Conservation (phyloP, 2,329 filamentous ascomycete species). For the Alternaria brassicae region DNA sequence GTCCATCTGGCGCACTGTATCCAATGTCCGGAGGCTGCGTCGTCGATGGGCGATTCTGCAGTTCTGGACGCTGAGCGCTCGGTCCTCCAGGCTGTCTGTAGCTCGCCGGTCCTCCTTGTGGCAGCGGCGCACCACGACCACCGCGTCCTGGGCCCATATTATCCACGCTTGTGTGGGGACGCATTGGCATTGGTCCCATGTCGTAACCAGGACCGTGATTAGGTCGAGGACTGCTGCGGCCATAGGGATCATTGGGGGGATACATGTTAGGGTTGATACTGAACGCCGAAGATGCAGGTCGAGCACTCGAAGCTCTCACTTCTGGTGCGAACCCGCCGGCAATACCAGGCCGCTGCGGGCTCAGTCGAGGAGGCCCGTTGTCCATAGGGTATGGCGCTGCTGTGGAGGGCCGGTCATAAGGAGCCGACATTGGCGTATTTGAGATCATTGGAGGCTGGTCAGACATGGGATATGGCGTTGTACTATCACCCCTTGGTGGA, state of each 20-base stretch:
- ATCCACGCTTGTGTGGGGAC: slow-evolving; percentile 48
- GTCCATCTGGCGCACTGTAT: slow-evolving; percentile 54
- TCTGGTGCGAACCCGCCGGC: slow-evolving; percentile 55
- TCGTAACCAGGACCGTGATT: slow-evolving; percentile 30
- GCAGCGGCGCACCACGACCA: slow-evolving; percentile 38
- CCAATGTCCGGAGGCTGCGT: slow-evolving; percentile 52
- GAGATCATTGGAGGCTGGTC: slow-evolving; percentile 50
- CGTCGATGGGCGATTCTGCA: slow-evolving; percentile 49
- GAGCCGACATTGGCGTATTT: slow-evolving; percentile 30
- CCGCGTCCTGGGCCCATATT: slow-evolving; percentile 45
- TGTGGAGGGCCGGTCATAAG: slow-evolving; percentile 57
- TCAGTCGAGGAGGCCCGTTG: slow-evolving; percentile 63
- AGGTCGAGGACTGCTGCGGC: slow-evolving; percentile 38
- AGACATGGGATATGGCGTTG: slow-evolving; percentile 54
- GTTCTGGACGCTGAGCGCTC: slow-evolving; percentile 47
- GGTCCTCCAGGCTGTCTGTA: slow-evolving; percentile 51
- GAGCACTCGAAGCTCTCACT: slow-evolving; percentile 59
- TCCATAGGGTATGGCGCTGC: slow-evolving; percentile 75
- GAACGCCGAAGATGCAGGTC: slow-evolving; percentile 58
- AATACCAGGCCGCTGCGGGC: slow-evolving; percentile 36
- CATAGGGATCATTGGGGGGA: slow-evolving; percentile 38
- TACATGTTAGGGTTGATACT: slow-evolving; percentile 58
- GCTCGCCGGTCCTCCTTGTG: slow-evolving; percentile 40
- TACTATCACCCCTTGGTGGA: slow-evolving; percentile 44
- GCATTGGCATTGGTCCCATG: slow-evolving; percentile 43